Conservation (phyloP, 2,329 filamentous ascomycete species). For the Diaporthe velutina region DNA sequence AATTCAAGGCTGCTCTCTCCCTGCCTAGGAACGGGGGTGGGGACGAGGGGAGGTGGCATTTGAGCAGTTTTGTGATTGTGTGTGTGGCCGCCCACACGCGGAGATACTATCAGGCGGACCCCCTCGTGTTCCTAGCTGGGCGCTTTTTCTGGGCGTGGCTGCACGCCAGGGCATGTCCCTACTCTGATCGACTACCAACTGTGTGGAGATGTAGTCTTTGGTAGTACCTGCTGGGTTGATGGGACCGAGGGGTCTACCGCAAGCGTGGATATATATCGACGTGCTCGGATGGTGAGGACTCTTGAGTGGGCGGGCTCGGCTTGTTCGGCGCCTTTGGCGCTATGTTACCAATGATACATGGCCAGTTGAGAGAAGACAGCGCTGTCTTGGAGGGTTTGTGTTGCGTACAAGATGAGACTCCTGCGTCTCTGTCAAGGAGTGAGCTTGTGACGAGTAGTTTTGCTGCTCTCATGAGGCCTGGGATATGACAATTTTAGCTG, state of each 20-base stretch:
- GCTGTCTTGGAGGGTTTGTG: too few species aligned
- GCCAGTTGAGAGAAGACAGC: neutral
- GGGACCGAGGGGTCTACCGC: neutral
- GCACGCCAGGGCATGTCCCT: neutral
- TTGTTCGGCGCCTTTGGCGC: neutral
- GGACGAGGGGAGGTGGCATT: neutral
- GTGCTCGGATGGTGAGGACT: neutral
- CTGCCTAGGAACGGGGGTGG: neutral
- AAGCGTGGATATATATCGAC: neutral
- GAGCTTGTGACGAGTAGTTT: neutral
- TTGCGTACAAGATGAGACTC: too few species aligned
- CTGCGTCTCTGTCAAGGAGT: neutral
- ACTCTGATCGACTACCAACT: neutral
- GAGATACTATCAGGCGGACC: neutral
- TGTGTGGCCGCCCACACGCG: neutral
- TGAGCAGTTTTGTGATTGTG: neutral
- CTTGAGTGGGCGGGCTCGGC: neutral
- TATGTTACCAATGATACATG: neutral
- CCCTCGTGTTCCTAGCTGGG: neutral
- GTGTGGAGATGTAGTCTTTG: neutral
- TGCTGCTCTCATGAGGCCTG: neutral
- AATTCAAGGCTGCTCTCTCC: neutral
- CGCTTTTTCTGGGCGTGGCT: neutral
- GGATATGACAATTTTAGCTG: neutral
- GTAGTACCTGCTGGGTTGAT: neutral